Conservation (phyloP, 495 filamentous ascomycete species). For the Cercophora scortea region DNA sequence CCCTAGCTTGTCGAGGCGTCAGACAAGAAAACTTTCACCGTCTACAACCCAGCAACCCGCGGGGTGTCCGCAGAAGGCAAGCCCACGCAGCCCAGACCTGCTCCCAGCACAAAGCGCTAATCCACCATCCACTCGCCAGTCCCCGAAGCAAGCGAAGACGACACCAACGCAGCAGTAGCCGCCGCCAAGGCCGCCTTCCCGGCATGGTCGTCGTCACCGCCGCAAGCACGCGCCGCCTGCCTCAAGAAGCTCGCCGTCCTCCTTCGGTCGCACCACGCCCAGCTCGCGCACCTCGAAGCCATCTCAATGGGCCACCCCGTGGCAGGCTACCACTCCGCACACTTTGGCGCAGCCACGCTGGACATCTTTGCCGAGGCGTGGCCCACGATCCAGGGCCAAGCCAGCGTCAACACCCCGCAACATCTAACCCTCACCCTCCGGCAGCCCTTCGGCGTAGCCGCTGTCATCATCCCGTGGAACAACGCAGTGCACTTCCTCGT, state of each 20-base stretch:
- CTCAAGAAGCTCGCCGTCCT: constrained; percentile 47
- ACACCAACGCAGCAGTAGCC: constrained; percentile 50
- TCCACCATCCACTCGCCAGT: constrained; percentile 4
- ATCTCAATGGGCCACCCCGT: constrained; percentile 43
- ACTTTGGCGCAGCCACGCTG: constrained; percentile 11
- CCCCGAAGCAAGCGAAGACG: constrained; percentile 28
- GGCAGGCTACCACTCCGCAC: constrained; percentile 26
- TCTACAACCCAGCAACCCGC: constrained; percentile 25
- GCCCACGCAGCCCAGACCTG: background rate
- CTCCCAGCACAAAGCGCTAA: background rate
- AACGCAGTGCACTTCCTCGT: constrained; percentile 77
- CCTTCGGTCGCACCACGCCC: constrained; percentile 33
- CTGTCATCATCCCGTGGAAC: constrained; percentile 90
- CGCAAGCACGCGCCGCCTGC: constrained; percentile 32
- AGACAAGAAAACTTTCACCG: constrained; percentile 23
- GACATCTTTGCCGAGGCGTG: constrained; percentile 31
- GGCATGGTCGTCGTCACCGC: constrained; percentile 44
- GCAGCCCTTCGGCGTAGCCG: constrained; percentile 85
- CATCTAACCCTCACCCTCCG: constrained; percentile 86
- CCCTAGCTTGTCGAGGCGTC: constrained; percentile 29
- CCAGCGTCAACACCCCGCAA: constrained; percentile 68
- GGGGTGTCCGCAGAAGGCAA: constrained; percentile 18
- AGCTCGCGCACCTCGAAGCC: constrained; percentile 48
- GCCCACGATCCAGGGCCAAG: constrained; percentile 52
- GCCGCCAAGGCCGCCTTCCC: constrained; percentile 54